A percentile compares a stretch with the other conserved stretches of the same genome.
These are phyloP conservation scores for Xylariomycetidae sp. DNA, from an alignment of 2,329 filamentous ascomycete species.

Conservation along the genomic window DNA sequence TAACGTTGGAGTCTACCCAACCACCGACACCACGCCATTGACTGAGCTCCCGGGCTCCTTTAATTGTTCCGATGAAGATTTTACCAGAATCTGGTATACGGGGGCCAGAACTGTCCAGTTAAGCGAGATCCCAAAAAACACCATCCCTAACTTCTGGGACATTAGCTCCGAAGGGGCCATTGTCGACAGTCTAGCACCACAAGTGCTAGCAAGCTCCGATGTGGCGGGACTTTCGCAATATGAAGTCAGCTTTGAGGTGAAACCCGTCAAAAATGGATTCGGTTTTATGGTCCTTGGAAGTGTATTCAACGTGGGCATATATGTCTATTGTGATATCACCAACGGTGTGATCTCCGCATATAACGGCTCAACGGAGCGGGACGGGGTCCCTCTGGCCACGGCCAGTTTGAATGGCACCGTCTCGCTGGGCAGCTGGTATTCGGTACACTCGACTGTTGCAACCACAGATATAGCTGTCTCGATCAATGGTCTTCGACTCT, in stretches of 20 bases:
- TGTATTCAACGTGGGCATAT: conserved; percentile 25
- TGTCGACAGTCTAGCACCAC: conserved; percentile 23
- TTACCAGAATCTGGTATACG: conserved; percentile 25
- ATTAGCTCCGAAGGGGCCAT: conserved; percentile 22
- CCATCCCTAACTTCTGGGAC: conserved; percentile 22
- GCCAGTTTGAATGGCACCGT: conserved; percentile 1
- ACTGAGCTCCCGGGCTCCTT: conserved; percentile 23
- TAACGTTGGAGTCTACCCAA: conserved; percentile 23
- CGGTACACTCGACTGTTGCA: conserved; percentile 9
- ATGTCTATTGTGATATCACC: conserved; percentile 21
- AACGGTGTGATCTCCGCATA: conserved; percentile 9
- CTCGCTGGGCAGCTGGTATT: conserved; percentile 8
- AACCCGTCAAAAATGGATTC: conserved; percentile 24
- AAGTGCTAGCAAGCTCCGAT: conserved; percentile 11
- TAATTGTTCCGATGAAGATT: conserved; percentile 21
- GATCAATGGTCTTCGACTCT: conserved; percentile 13
- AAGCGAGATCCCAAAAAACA: conserved; percentile 23
- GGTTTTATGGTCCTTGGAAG: conserved; percentile 25
- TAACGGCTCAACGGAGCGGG: conserved; percentile 8
- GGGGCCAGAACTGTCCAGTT: conserved; percentile 28
- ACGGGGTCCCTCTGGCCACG: background rate
- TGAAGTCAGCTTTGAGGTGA: conserved; percentile 20
- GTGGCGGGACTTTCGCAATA: conserved; percentile 18
- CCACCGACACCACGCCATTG: conserved; percentile 17
- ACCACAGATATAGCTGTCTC: conserved; percentile 14